Evolutionary conservation across 1,284 basidiomycete genomes (phyloP).

Genomic region (Blastosporella zonata): DNA sequence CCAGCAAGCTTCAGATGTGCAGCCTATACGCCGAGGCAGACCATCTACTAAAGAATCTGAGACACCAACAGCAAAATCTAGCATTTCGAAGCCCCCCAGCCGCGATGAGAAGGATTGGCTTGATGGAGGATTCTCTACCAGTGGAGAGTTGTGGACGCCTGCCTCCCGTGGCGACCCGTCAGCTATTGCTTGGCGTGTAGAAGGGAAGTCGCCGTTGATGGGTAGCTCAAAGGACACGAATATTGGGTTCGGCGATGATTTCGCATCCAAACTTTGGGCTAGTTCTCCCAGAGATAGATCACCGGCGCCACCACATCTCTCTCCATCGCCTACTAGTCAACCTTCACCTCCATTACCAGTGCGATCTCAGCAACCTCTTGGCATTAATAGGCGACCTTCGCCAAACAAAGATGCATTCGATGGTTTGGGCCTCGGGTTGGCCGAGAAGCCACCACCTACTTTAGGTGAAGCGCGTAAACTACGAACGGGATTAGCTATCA

Average conservation of each 20-base stretch:
- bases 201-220: constrained; percentile 17
- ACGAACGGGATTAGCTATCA: constrained; percentile 59
- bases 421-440: constrained; percentile 56
- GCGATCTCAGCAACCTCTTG: constrained; percentile 22
- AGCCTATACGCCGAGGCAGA: constrained; percentile 73
- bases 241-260: constrained; percentile 51
- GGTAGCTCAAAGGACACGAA: constrained; percentile 18
- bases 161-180: constrained; percentile 22
- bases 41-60: constrained; percentile 40
- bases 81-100: constrained; percentile 32
- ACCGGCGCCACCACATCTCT: constrained; percentile 9
- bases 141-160: constrained; percentile 49
- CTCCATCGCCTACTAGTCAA: constrained; percentile 6
- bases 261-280: constrained; percentile 55
- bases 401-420: constrained; percentile 72
- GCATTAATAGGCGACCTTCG: constrained; percentile 9
- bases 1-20: constrained; percentile 4
- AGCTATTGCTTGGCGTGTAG: constrained; percentile 50
- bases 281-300: constrained; percentile 34
- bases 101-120: constrained; percentile 35
- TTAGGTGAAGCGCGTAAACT: constrained; percentile 72
- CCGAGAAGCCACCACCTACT: constrained; percentile 53
- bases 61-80: constrained; percentile 34
- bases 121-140: constrained; percentile 40
- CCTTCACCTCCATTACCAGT: constrained; percentile 20